Percentiles rank a stretch among this genome's conserved stretches.
Conservation (phyloP, 1,284 basidiomycete species). For the Ganoderma meredithae region DNA sequence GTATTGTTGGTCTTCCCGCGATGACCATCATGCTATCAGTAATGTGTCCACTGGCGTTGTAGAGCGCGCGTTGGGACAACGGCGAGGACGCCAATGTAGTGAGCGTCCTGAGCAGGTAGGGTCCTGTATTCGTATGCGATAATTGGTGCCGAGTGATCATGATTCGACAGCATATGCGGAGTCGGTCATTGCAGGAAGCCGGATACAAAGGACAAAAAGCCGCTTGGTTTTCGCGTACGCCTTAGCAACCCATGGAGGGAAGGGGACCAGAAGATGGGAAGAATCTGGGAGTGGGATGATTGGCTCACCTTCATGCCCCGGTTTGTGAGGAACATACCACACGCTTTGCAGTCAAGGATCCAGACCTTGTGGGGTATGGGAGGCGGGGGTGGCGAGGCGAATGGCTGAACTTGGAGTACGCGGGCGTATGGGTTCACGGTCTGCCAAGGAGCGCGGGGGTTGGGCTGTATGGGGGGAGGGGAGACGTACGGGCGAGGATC, state of each 20-base stretch:
- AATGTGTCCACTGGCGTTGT: not conserved
- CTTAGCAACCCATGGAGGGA: constrained; percentile 4
- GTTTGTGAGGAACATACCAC: constrained; percentile 80
- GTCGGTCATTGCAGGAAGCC: not conserved
- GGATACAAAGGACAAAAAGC: not conserved
- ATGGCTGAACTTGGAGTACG: constrained; percentile 25
- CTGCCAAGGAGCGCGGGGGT: constrained; percentile 24
- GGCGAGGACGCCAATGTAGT: not conserved
- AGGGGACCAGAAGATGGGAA: not conserved
- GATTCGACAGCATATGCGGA: not conserved
- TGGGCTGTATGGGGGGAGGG: constrained; percentile 11
- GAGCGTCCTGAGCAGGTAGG: not conserved
- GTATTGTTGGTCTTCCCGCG: not conserved
- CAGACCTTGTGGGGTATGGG: constrained; percentile 71
- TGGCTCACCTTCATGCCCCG: constrained; percentile 81
- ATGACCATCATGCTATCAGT: constrained; percentile 10
- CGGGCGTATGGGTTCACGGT: constrained; percentile 23
- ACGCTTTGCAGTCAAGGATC: constrained; percentile 80
- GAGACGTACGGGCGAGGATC: constrained; percentile 21
- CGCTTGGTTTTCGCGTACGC: not conserved
- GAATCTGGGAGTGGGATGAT: not conserved
- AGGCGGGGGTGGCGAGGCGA: constrained; percentile 31
- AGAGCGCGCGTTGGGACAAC: not conserved
- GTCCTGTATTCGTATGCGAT: constrained; percentile 4
- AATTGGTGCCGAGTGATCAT: not conserved